A percentile compares a stretch with the other conserved stretches of the same genome.
Conservation (phyloP, 495 filamentous ascomycete species). For the Haplographium delicatum region DNA sequence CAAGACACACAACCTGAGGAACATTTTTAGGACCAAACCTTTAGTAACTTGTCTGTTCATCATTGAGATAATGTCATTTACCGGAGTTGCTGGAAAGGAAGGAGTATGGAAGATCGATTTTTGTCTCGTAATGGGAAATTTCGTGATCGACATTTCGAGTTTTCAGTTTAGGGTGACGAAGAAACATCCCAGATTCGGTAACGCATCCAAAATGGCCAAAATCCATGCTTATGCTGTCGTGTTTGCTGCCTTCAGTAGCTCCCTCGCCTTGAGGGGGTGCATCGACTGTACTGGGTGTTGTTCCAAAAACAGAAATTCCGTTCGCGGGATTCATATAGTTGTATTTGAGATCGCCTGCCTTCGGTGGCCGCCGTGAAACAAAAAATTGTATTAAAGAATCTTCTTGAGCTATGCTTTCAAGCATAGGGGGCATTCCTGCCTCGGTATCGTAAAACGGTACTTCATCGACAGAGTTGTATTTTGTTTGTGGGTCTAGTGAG, state of each 20-base stretch:
- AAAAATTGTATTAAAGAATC: slow-evolving; percentile 48
- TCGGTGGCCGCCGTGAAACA: slow-evolving; percentile 12
- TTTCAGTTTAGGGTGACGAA: slow-evolving; percentile 15
- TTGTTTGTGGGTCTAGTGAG: slow-evolving; percentile 69
- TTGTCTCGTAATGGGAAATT: not conserved
- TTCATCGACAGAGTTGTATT: not conserved
- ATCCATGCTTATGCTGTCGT: slow-evolving; percentile 17
- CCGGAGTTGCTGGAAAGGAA: slow-evolving; percentile 17
- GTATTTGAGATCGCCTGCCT: slow-evolving; percentile 12
- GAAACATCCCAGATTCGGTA: slow-evolving; percentile 36
- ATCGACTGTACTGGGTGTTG: slow-evolving; percentile 20
- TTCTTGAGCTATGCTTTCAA: slow-evolving; percentile 33
- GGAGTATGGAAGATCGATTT: slow-evolving; percentile 35
- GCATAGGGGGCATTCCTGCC: slow-evolving; percentile 8
- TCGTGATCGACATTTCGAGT: not conserved
- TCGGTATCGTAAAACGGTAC: slow-evolving; percentile 3
- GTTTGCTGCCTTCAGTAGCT: not conserved
- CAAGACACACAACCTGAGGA: too few species aligned
- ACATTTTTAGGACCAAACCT: too few species aligned
- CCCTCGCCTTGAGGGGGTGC: slow-evolving; percentile 12
- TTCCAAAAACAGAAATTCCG: slow-evolving; percentile 16
- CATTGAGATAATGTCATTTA: too few species aligned
- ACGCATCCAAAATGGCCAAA: slow-evolving; percentile 36
- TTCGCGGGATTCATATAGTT: not conserved
- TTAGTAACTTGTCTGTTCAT: too few species aligned